phyloP scores from a whole-genome alignment of 805 yeast genomes.

The Lachancea nothofagi region DNA sequence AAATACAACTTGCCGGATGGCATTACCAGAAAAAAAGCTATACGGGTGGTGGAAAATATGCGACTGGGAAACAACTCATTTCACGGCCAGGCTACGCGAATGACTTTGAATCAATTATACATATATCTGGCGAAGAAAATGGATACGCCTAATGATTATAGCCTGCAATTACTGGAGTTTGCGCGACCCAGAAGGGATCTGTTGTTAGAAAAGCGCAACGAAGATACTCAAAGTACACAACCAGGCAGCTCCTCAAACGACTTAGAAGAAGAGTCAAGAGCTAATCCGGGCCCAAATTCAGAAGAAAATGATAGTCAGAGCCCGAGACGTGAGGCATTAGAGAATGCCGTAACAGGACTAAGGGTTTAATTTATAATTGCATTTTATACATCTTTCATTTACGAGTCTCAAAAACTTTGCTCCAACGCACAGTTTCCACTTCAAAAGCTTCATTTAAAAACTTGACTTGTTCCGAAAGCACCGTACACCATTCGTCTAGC shows the following conservation, averaged over 20 bases:
- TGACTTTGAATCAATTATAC: constrained; percentile 25
- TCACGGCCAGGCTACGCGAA: constrained; percentile 17
- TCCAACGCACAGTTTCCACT: constrained; percentile 19
- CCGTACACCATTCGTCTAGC: constrained; percentile 25
- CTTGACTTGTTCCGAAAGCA: constrained; percentile 17
- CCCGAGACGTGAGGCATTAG: background rate
- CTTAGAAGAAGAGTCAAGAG: too few relatives aligned
- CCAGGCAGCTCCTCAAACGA: background rate
- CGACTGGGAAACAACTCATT: constrained; percentile 27
- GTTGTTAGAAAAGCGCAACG: constrained; percentile 3
- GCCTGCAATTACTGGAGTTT: constrained; percentile 15
- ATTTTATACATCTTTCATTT: constrained; percentile 8
- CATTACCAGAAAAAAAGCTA: constrained; percentile 19
- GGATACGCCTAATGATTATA: constrained; percentile 23
- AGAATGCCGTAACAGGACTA: too few relatives aligned
- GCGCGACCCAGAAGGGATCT: constrained; percentile 10
- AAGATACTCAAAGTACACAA: background rate
- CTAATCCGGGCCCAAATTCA: too few relatives aligned
- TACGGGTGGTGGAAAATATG: constrained; percentile 27
- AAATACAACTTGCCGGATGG: constrained; percentile 18
- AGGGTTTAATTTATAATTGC: background rate
- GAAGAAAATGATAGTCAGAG: background rate
- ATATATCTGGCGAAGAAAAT: constrained; percentile 25
- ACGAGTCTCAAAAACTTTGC: constrained; percentile 22
- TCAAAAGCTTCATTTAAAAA: constrained; percentile 18